Base-by-base conservation (phyloP, 148 eudicot genomes). In the Pharnaceum exiguum region DNA sequence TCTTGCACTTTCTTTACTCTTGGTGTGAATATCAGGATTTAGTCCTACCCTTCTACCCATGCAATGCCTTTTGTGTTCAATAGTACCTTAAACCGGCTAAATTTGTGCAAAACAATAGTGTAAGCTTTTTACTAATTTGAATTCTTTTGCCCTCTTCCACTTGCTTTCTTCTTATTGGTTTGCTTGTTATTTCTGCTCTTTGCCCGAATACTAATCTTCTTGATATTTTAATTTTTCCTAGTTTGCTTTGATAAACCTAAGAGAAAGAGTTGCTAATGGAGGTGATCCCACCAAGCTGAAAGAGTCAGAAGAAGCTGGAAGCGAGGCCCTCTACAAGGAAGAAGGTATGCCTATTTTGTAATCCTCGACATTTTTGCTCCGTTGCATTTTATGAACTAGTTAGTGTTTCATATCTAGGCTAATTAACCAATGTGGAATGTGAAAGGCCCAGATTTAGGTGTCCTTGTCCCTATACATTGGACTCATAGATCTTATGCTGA, bases 181-280 rank as follows among this genome's bases (percentile, higher is more conserved):
- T 8, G 4, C 51, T 33, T 17, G 25, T 27, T 32, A 61, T 48
- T 49, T 10, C 35, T 22, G 23, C 27, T 15, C 30, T 26, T n/a
- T n/a, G n/a, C n/a, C n/a, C n/a, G n/a, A n/a, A 62, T 69, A 47
- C 39, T 54, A 19, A 30, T 65, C 30, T 57, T 54, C 49, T 58
- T n/a, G 39, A 26, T 53, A 22, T 47, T 42, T 46, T 33, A 19
- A n/a, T 38, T 10, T 38, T 11, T 46, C 28, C 29, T 88, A 96
- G 12, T 54, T 12, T 81, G 95, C 71, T 62, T 85, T 21, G 76
- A 68, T 59, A 84, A 81, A 29, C n/a, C 57, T 93, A 52, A 78
- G 82, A 55, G 90, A 93, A n/a, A 88, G 71, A 76, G 77, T 93
- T 66, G 81, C 89, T 10, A 65, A 74, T 63, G 98, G 98, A 66